Percentiles rank a stretch among this genome's conserved stretches.
Evolutionary conservation across 2,329 filamentous ascomycete genomes (phyloP).

Genomic region (Colletotrichum sansevieriae): DNA sequence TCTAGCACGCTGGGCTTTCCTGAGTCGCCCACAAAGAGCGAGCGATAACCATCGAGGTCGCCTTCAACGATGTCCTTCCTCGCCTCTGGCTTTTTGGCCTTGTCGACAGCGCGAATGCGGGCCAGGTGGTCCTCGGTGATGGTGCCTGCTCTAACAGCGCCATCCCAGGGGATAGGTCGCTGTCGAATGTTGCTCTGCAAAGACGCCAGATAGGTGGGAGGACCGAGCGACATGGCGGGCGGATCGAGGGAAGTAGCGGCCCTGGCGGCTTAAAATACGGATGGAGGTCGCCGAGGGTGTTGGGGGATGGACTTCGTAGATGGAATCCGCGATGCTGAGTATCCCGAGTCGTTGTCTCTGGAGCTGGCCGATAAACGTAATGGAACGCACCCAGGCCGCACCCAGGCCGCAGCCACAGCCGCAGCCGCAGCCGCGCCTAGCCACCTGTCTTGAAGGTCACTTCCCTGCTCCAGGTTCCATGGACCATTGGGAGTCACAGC

Average conservation of each 20-base stretch:
- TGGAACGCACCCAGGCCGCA: slow-evolving; percentile 22
- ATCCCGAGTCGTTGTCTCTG: slow-evolving; percentile 32
- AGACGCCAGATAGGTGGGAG: slow-evolving; percentile 85
- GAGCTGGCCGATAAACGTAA: slow-evolving; percentile 38
- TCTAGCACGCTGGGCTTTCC: slow-evolving; percentile 82
- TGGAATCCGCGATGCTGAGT: slow-evolving; percentile 31
- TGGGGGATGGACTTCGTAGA: slow-evolving; percentile 25
- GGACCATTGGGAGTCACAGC: slow-evolving; percentile 21
- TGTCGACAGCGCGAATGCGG: slow-evolving; percentile 97
- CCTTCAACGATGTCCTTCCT: slow-evolving; percentile 84
- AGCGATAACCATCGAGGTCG: slow-evolving; percentile 83
- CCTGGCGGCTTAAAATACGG: slow-evolving; percentile 31
- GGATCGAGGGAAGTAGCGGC: slow-evolving; percentile 25
- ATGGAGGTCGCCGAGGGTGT: slow-evolving; percentile 38
- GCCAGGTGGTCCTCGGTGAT: slow-evolving; percentile 94
- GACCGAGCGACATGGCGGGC: slow-evolving; percentile 85
- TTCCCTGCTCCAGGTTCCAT: slow-evolving; percentile 21
- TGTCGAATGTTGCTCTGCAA: slow-evolving; percentile 97
- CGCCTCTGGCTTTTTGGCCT: slow-evolving; percentile 88
- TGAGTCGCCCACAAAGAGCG: slow-evolving; percentile 82
- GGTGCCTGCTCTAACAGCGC: slow-evolving; percentile 91
- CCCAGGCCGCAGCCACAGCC: slow-evolving; percentile 36
- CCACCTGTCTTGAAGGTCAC: slow-evolving; percentile 18
- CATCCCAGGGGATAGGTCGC: slow-evolving; percentile 97
- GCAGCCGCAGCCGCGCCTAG: slow-evolving; percentile 28